Evolutionary conservation across 176 grass and related monocot species (phyloP), one percentile per base, ranked within the genome.

Genomic region (Bromus sterilis): DNA sequence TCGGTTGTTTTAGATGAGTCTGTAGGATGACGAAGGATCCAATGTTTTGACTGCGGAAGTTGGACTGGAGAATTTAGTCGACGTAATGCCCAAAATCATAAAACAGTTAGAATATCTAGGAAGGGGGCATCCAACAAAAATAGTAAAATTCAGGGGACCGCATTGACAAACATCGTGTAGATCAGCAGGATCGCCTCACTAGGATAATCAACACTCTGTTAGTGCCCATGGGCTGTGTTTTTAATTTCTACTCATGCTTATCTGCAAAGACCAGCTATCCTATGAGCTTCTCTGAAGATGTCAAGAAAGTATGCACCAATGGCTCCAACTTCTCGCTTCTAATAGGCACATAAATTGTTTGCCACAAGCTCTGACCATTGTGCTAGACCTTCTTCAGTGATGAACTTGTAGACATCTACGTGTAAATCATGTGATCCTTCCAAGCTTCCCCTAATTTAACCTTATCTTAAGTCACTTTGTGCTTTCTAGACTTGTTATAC

Each of bases 371-470:
- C 11, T 28, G 61, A 68, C 63, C 62, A 85, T 41, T 55, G 20
- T 0, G 37, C 41, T 23, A 71, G 42, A 1, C 58, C 33, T 63
- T 70, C 59, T 76, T 81, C 21, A 85, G 55, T 77, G 42, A 55
- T 53, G 82, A 63, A 53, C 49, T 56, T 81, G 82, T 70, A 85
- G 82, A 69, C 64, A 78, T 85, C 82, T 81, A 89, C 53, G 82
- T 89, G 78, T 85, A 81, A 71, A 66, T 44, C 55, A 56, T 89
- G 66, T 72, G 26, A 37, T 70, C 76, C 30, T 18, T 62, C 62
- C 56, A 77, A 80, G 78, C 63, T 72, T 57, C 55, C 55, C 56
- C 15, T 85, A 81, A 56, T 85, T 85, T 71, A 89, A 89, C 26
- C 55, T 82, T 85, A 85, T 82, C 87, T 56, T 42, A 64, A 56